These are phyloP conservation scores for Aphanomyces stellatus DNA, from an alignment of 352 stramenopile species.

Conservation along the genomic window DNA sequence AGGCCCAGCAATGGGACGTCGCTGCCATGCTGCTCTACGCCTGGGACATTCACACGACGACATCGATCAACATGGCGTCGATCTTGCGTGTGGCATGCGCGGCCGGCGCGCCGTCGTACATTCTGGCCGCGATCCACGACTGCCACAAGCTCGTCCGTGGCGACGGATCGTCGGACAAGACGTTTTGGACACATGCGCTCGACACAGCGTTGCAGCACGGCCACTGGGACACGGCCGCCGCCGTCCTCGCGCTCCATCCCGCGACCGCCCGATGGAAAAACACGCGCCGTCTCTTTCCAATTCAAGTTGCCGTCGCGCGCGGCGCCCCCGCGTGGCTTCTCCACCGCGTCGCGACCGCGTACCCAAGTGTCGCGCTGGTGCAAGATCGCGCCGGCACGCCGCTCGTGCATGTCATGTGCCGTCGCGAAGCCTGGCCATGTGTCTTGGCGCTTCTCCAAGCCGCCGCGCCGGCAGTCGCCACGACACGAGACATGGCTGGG, in stretches of 20 bases:
- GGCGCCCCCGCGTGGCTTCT: constrained; percentile 8
- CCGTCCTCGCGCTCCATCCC: not conserved
- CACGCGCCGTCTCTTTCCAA: not conserved
- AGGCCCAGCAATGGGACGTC: constrained; percentile 12
- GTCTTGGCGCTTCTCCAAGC: not conserved
- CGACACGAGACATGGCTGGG: not conserved
- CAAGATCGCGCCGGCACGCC: constrained; percentile 4
- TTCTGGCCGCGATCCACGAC: not conserved
- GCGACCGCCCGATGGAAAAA: constrained; percentile 3
- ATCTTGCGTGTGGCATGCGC: not conserved
- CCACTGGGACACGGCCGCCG: not conserved
- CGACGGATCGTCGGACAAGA: not conserved
- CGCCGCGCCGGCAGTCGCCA: not conserved
- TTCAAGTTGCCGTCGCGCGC: constrained; percentile 7
- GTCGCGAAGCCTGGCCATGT: not conserved
- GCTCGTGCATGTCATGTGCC: constrained; percentile 14
- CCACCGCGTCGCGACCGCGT: not conserved
- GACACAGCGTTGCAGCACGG: constrained; percentile 1
- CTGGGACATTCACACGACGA: not conserved
- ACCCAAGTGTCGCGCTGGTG: not conserved
- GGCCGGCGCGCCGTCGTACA: constrained; percentile 4
- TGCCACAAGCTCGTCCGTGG: not conserved
- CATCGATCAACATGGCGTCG: not conserved
- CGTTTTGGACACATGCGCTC: not conserved
- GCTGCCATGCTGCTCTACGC: constrained; percentile 12